Evolutionary conservation across 106 monocot species (phyloP), one percentile per base, ranked within the genome.

Genomic region (Dactylorhiza incarnata): DNA sequence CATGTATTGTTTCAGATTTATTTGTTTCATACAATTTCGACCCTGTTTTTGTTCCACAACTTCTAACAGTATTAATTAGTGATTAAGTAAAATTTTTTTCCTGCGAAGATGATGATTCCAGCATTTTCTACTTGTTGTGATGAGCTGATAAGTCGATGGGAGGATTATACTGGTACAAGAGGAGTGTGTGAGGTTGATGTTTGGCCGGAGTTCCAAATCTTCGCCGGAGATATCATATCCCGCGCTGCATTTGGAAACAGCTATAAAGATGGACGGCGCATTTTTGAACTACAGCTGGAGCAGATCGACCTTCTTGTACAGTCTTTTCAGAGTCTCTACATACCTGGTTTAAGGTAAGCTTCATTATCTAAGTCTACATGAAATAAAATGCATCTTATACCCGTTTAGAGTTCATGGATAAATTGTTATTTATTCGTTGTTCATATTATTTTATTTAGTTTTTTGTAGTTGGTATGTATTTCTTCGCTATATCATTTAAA

Each of bases 181-280:
- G 77, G 77, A 68, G 37, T 11, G 10, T 77, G 26, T 16, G 65
- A 77, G 68, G 23, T 77, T 6, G 52, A 77, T 52, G 69, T 77
- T 46, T 53, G 69, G 69, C 49, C 53, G 15, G 87, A 93, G 65
- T 22, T 90, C 5, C 83, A 82, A 25, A 83, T 72, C 26, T 44
- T 88, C 37, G 87, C 89, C 10, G 76, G 77, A 63, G 90, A 90
- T 86, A 86, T 86, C 53, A 88, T 88, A 48, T 90, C 93, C 20
- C 46, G 85, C 48, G 78, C 88, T 10, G 88, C 79, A 47, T 88
- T 88, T 67, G 84, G 88, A 10, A 85, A 82, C 66, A 83, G 52
- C 68, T 88, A 74, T 48, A 22, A 62, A 55, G 84, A 88, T 71
- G 84, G 85, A 3, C 67, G 58, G 49, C 49, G 77, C 7, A 85